These are phyloP conservation scores for Esteya vermicola DNA, from an alignment of 2,329 filamentous ascomycete species.

Conservation along the genomic window DNA sequence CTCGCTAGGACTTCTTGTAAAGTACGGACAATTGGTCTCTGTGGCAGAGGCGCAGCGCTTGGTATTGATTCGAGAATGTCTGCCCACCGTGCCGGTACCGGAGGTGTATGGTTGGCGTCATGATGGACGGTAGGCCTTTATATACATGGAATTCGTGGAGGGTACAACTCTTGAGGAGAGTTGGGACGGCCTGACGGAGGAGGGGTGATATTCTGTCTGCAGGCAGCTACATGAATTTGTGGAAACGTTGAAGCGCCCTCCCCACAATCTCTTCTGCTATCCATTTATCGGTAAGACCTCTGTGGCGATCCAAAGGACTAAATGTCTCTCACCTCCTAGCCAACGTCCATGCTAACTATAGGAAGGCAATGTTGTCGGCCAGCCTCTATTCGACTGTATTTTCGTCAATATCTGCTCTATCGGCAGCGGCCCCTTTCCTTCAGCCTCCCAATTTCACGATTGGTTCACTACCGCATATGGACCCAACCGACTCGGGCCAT, in stretches of 20 bases:
- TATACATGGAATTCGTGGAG: conserved; percentile 14
- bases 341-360: neutral
- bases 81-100: conserved; percentile 8
- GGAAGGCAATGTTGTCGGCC: conserved; percentile 2
- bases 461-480: conserved; percentile 7
- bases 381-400: conserved; percentile 10
- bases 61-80: conserved; percentile 2
- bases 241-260: conserved; percentile 7
- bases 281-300: conserved; percentile 4
- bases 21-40: conserved; percentile 16
- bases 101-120: conserved; percentile 10
- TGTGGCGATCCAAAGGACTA: neutral
- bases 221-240: conserved; percentile 11
- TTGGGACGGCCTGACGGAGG: conserved; percentile 7
- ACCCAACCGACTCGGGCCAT: neutral
- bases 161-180: conserved; percentile 10
- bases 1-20: conserved; percentile 16
- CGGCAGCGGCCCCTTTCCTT: conserved; percentile 12
- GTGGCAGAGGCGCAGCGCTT: conserved; percentile 12
- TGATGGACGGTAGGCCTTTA: conserved; percentile 12
- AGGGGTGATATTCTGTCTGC: conserved; percentile 8
- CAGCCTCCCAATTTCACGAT: conserved; percentile 14
- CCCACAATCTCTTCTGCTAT: conserved; percentile 3
- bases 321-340: neutral
- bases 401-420: conserved; percentile 8